Conservation (phyloP, 176 grass and related monocot genomes). For the Paspalum vaginatum region DNA sequence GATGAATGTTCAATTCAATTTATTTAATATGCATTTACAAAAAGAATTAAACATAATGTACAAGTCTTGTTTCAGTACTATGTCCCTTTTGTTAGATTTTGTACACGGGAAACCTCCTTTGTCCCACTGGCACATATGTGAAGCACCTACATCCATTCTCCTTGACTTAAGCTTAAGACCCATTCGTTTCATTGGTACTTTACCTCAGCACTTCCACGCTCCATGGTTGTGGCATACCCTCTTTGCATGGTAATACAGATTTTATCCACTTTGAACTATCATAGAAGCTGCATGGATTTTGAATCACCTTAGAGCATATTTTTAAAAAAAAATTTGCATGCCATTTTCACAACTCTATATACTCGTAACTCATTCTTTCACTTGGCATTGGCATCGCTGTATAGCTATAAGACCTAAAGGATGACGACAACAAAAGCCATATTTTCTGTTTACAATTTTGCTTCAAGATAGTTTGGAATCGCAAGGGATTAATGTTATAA, state of each 20-base stretch:
- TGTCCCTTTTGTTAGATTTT: slow-evolving; percentile 21
- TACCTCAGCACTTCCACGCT: slow-evolving; percentile 87
- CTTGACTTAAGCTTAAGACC: slow-evolving; percentile 70
- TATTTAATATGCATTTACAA: slow-evolving; percentile 22
- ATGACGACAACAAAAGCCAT: not conserved
- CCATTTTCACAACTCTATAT: not conserved
- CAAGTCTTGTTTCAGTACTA: not conserved
- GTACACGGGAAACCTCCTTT: not conserved
- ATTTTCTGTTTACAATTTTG: not conserved
- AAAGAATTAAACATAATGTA: slow-evolving; percentile 24
- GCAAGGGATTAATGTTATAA: slow-evolving; percentile 2
- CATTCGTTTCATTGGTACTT: slow-evolving; percentile 96
- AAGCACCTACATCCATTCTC: slow-evolving; percentile 25
- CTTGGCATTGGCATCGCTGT: not conserved
- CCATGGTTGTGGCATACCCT: slow-evolving; percentile 90
- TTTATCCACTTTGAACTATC: slow-evolving; percentile 11
- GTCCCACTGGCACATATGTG: slow-evolving; percentile 1
- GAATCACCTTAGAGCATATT: not conserved
- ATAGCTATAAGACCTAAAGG: not conserved
- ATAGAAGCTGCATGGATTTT: not conserved
- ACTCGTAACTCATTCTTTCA: not conserved
- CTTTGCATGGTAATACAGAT: slow-evolving; percentile 75
- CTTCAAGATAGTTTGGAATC: not conserved
- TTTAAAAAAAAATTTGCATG: slow-evolving; percentile 11
- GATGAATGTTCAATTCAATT: not conserved